phyloP scores from a whole-genome alignment of 441 rosid genomes.

The Croton setiger region DNA sequence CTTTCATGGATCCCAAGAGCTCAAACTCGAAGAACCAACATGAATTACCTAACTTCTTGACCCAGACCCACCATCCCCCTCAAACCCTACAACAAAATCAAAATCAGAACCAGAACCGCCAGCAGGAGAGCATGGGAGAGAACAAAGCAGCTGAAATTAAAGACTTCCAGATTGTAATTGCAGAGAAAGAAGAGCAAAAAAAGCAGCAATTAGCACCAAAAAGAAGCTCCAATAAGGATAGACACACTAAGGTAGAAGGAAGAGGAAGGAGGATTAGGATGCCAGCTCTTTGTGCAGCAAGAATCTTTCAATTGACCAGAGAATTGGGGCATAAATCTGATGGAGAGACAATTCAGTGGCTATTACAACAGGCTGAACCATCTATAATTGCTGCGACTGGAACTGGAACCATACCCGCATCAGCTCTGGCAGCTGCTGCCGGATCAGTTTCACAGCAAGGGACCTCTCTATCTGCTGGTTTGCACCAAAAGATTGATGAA shows the following conservation, averaged over 20 bases:
- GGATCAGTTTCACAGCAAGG: constrained; percentile 64
- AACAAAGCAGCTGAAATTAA: constrained; percentile 62
- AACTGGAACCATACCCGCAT: constrained; percentile 91
- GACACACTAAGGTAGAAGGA: constrained; percentile 95
- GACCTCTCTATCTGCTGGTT: constrained; percentile 55
- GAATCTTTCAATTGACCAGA: constrained; percentile 91
- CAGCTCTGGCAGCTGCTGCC: constrained; percentile 64
- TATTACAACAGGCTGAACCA: constrained; percentile 88
- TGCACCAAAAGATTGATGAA: constrained; percentile 63
- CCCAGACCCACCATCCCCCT: constrained; percentile 42
- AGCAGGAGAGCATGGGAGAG: constrained; percentile 39
- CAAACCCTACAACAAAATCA: constrained; percentile 20
- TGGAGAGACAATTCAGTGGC: constrained; percentile 96
- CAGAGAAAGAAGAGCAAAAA: constrained; percentile 57
- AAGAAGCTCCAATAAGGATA: constrained; percentile 90
- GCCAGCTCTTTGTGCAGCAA: constrained; percentile 97
- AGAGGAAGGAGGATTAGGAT: constrained; percentile 92
- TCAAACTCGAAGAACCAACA: constrained; percentile 35
- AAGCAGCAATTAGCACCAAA: constrained; percentile 67
- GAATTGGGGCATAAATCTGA: constrained; percentile 98
- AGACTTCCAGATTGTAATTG: constrained; percentile 68
- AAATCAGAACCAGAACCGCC: constrained; percentile 21
- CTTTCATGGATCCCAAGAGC: constrained; percentile 87
- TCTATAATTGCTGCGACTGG: constrained; percentile 92
- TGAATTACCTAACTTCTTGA: constrained; percentile 59